These are phyloP conservation scores for Geoglossum glabrum DNA, from an alignment of 495 filamentous ascomycete genomes.

Conservation along the genomic window DNA sequence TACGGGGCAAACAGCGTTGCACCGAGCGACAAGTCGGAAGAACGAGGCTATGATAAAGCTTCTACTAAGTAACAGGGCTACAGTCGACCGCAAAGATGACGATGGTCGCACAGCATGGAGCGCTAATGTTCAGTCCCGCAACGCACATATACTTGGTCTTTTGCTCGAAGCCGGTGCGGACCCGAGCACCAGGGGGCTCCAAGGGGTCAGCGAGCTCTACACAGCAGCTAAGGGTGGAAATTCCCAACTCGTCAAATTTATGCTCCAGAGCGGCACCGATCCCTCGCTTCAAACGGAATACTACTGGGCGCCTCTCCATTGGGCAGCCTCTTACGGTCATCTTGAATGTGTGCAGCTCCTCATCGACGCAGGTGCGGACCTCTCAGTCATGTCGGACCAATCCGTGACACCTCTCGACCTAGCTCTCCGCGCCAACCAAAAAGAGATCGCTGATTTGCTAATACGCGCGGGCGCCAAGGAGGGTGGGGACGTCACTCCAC, in stretches of 20 bases:
- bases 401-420: background rate
- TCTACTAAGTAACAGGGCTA: constrained; percentile 3
- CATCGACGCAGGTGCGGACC: background rate
- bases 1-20: constrained; percentile 10
- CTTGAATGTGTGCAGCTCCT: background rate
- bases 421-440: background rate
- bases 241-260: background rate
- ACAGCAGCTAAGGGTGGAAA: constrained; percentile 4
- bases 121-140: constrained; percentile 6
- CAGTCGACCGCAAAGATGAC: constrained; percentile 9
- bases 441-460: background rate
- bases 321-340: constrained; percentile 5
- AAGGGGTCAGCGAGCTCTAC: constrained; percentile 9
- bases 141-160: constrained; percentile 7
- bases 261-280: constrained; percentile 7
- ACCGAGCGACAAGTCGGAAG: constrained; percentile 6
- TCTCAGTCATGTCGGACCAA: background rate
- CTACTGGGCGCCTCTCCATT: constrained; percentile 9
- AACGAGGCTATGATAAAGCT: constrained; percentile 4
- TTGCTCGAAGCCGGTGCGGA: constrained; percentile 9
- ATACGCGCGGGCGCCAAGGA: background rate
- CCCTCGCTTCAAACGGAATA: constrained; percentile 7
- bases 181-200: constrained; percentile 5
- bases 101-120: constrained; percentile 10
- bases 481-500: too few species aligned